Base-by-base conservation (phyloP, 768 basidiomycete species). In the Serendipita indica region DNA sequence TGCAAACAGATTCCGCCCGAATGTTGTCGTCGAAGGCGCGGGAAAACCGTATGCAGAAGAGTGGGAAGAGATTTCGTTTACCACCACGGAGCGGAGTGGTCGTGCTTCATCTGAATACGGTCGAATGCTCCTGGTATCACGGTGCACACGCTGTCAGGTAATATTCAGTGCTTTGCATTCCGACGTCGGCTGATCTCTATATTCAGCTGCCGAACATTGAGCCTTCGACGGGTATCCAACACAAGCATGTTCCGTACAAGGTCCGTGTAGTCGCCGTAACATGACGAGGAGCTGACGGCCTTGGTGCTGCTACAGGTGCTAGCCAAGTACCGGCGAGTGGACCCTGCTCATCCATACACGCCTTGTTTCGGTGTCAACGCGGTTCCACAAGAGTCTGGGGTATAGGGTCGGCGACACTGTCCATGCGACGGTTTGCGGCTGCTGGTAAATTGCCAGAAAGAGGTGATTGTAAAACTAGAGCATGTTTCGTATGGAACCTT, bases 121-220 rank as follows among this genome's bases (percentile, higher is more conserved):
- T 27, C 60, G 66, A 10, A 73, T 87, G 59, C 73, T 73, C 16
- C 71, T 88, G 2, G 84, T 89, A 22, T 80, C 79, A 10, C 80
- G 80, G 60, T 88, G 85, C 66, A 67, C 77, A 33, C 79, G 86
- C 54, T 89, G 86, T 69, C 68, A 85, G 73, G 86, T 87, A 67
- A n/a, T n/a, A n/a, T 67, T 79, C 68, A 30, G 33, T 10, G 34
- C 7, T 41, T 34, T 59, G 7, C 10, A 13, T 39, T 35, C 33
- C 33, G 59, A 58, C 49, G 35, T 56, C 13, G n/a, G 18, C 56
- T 30, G 16, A 28, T 57, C 22, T 6, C 33, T 32, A 57, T 13
- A 20, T 32, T n/a, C 64, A 89, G 86, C 68, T 89, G 46, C 86
- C 86, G 14, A 88, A 89, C 63, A 77, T 89, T 14, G 78, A 79